phyloP scores from a whole-genome alignment of 371 early-diverging fungal species.

The Rhizopus arrhizus region DNA sequence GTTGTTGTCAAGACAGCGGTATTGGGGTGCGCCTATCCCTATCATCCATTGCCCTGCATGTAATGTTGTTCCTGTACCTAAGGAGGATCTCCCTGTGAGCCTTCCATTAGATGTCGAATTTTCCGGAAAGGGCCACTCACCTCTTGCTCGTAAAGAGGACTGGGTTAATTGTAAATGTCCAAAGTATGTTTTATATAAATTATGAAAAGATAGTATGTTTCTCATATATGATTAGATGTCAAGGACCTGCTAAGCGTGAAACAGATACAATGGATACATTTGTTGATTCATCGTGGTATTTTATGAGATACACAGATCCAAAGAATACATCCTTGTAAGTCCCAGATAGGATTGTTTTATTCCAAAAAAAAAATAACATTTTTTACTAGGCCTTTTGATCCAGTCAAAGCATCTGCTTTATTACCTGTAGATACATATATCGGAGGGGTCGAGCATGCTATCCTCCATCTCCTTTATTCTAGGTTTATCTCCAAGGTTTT shows the following conservation, averaged over 20 bases:
- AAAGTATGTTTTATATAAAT: slow-evolving; percentile 53
- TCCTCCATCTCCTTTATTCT: slow-evolving; percentile 91
- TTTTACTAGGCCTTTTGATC: slow-evolving; percentile 59
- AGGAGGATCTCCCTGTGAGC: slow-evolving; percentile 76
- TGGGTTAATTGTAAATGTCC: slow-evolving; percentile 77
- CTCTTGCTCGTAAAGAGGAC: slow-evolving; percentile 59
- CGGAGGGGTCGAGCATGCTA: slow-evolving; percentile 95
- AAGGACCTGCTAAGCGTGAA: slow-evolving; percentile 77
- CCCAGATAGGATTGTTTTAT: background rate
- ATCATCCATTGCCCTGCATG: slow-evolving; percentile 87
- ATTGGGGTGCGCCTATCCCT: slow-evolving; percentile 99
- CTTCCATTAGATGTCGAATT: slow-evolving; percentile 71
- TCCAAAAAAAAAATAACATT: background rate
- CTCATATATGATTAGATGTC: slow-evolving; percentile 49
- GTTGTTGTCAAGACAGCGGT: slow-evolving; percentile 97
- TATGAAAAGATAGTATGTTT: background rate
- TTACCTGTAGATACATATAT: slow-evolving; percentile 93
- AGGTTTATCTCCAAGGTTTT: slow-evolving; percentile 89
- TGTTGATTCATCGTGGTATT: slow-evolving; percentile 97
- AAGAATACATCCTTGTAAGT: slow-evolving; percentile 59
- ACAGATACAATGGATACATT: slow-evolving; percentile 97
- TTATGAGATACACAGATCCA: slow-evolving; percentile 81
- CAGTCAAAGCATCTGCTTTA: slow-evolving; percentile 54
- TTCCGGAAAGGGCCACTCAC: slow-evolving; percentile 74
- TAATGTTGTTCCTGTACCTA: slow-evolving; percentile 86